Conservation (phyloP, 305 asterid species). For the Fraxinus sp. region DNA sequence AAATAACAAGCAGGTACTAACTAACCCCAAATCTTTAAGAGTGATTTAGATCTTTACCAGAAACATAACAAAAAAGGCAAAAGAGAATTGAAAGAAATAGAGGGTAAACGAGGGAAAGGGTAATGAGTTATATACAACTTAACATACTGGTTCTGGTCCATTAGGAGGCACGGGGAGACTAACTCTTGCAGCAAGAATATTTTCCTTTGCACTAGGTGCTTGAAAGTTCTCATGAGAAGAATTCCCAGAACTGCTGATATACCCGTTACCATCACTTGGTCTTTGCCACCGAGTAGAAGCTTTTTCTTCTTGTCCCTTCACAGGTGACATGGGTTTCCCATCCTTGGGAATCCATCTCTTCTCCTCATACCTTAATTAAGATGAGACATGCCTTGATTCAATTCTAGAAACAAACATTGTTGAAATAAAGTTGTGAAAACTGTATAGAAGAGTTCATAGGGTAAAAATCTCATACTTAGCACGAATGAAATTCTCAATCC, state of each 20-base stretch:
- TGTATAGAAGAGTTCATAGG: constrained; percentile 4
- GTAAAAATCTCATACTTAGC: constrained; percentile 69
- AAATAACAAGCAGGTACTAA: neutral
- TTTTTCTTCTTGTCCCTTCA: constrained; percentile 57
- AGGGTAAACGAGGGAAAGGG: neutral
- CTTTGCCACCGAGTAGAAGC: constrained; percentile 60
- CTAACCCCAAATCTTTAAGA: neutral
- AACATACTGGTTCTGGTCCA: constrained; percentile 71
- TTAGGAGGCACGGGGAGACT: constrained; percentile 67
- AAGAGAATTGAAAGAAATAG: constrained; percentile 1
- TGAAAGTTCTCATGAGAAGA: constrained; percentile 46
- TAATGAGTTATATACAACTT: constrained; percentile 13
- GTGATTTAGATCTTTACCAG: neutral
- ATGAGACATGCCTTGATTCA: constrained; percentile 23
- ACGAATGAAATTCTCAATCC: constrained; percentile 98
- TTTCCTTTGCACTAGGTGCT: constrained; percentile 43
- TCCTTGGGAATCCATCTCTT: constrained; percentile 92
- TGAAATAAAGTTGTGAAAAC: neutral
- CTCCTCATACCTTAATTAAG: constrained; percentile 75
- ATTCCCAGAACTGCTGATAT: constrained; percentile 41
- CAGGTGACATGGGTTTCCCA: constrained; percentile 62
- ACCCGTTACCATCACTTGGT: constrained; percentile 57
- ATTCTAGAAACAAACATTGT: constrained; percentile 18
- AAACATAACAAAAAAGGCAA: neutral
- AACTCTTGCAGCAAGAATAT: constrained; percentile 52